Conservation (phyloP, 75 land plant genomes). For the Cunninghamia lanceolata region DNA sequence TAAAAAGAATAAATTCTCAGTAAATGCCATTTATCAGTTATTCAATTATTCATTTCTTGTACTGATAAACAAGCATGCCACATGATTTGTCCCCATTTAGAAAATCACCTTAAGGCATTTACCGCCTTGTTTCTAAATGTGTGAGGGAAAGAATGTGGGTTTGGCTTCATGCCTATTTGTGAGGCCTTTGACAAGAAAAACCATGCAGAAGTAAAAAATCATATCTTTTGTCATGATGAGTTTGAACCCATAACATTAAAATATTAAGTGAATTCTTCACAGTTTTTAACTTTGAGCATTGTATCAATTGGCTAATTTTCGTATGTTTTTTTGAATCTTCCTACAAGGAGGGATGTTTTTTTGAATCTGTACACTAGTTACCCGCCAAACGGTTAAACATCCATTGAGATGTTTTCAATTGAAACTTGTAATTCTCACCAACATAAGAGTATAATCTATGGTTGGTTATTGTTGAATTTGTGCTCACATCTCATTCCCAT, state of each 20-base stretch:
- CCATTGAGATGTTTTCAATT: background rate
- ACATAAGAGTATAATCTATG: background rate
- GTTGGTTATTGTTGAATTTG: background rate
- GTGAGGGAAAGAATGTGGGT: background rate
- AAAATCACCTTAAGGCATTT: background rate
- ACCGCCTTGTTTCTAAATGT: background rate
- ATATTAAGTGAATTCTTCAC: background rate
- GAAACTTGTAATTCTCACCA: background rate
- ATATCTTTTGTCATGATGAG: background rate
- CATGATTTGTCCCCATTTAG: background rate
- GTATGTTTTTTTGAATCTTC: background rate
- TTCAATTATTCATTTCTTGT: constrained; percentile 1
- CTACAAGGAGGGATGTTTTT: background rate
- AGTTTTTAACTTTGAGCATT: background rate
- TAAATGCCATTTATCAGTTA: background rate
- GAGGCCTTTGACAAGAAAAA: background rate
- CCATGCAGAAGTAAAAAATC: background rate
- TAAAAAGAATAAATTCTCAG: background rate
- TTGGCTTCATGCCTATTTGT: background rate
- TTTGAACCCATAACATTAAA: background rate
- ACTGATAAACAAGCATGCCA: background rate
- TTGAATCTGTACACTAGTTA: background rate
- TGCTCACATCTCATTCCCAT: background rate
- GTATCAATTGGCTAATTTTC: background rate
- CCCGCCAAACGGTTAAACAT: background rate